These are phyloP conservation scores for Globisporangium paddicum DNA, from an alignment of 352 stramenopile genomes.

Conservation along the genomic window DNA sequence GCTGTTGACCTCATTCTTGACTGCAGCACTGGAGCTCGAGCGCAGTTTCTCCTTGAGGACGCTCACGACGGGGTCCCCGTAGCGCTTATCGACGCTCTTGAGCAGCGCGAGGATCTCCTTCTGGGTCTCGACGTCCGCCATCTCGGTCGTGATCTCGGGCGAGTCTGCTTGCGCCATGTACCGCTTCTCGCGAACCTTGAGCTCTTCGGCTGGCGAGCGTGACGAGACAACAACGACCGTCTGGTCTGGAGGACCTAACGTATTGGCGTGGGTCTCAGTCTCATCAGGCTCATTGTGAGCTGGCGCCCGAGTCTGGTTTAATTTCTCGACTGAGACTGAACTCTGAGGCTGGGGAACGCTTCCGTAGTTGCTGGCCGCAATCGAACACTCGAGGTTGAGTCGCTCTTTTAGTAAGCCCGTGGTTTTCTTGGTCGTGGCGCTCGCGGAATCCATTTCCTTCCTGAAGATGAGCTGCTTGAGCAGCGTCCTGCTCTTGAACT, in stretches of 20 bases:
- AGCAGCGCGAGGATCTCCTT: constrained; percentile 13
- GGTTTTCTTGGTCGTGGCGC: background rate
- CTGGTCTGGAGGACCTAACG: too few relatives aligned
- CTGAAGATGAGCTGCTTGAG: background rate
- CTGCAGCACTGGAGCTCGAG: background rate
- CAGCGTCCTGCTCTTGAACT: background rate
- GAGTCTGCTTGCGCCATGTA: constrained; percentile 1
- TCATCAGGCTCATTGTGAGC: too few relatives aligned
- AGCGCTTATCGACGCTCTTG: background rate
- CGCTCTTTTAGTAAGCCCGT: background rate
- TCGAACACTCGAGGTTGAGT: background rate
- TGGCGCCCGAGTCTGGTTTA: background rate
- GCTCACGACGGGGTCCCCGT: background rate
- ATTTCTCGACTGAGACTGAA: background rate
- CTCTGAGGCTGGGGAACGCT: too few relatives aligned
- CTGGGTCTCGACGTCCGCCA: constrained; percentile 7
- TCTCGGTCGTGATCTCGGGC: background rate
- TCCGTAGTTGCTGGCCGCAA: background rate
- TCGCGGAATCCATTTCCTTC: background rate
- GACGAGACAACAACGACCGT: background rate
- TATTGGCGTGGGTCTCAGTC: too few relatives aligned
- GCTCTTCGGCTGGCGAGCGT: background rate
- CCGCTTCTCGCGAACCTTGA: background rate
- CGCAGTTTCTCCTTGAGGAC: constrained; percentile 9
- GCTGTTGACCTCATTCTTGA: background rate